A percentile compares a stretch with the other conserved stretches of the same genome.
phyloP scores from a whole-genome alignment of 2,329 filamentous ascomycete species.

The Alternaria brassicicola region DNA sequence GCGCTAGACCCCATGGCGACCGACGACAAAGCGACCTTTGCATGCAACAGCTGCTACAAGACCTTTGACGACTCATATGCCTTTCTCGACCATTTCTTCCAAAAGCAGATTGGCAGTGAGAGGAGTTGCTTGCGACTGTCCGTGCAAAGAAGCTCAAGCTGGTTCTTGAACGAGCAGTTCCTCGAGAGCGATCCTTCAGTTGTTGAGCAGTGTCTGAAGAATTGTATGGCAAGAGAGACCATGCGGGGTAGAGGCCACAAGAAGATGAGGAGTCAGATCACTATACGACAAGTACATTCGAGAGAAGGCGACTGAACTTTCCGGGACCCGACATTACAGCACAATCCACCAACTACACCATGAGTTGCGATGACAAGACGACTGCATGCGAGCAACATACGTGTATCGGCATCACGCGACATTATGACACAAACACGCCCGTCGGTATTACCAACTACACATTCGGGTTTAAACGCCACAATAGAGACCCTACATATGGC shows the following conservation, averaged over 20 bases:
- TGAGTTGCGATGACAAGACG: neutral
- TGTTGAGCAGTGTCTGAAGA: constrained; percentile 41
- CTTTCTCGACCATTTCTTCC: constrained; percentile 45
- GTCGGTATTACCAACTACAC: neutral
- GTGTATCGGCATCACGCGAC: neutral
- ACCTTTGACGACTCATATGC: constrained; percentile 44
- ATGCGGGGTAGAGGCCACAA: constrained; percentile 27
- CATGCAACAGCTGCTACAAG: constrained; percentile 46
- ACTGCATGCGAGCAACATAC: neutral
- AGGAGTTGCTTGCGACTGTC: constrained; percentile 33
- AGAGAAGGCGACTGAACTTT: neutral
- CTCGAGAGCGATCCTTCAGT: constrained; percentile 32
- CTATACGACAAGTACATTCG: constrained; percentile 21
- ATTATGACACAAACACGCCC: neutral
- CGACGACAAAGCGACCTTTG: constrained; percentile 36
- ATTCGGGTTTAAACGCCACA: neutral
- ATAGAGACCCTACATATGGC: neutral
- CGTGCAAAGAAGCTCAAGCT: constrained; percentile 15
- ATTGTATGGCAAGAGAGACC: constrained; percentile 41
- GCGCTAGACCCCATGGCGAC: constrained; percentile 5
- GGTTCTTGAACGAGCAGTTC: constrained; percentile 24
- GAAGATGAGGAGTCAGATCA: constrained; percentile 21
- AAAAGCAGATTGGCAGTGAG: constrained; percentile 43
- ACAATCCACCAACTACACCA: neutral
- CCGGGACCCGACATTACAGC: neutral